Percentiles rank a stretch among this genome's conserved stretches.
Conservation (phyloP, 768 basidiomycete species). For the Pholiota molesta region DNA sequence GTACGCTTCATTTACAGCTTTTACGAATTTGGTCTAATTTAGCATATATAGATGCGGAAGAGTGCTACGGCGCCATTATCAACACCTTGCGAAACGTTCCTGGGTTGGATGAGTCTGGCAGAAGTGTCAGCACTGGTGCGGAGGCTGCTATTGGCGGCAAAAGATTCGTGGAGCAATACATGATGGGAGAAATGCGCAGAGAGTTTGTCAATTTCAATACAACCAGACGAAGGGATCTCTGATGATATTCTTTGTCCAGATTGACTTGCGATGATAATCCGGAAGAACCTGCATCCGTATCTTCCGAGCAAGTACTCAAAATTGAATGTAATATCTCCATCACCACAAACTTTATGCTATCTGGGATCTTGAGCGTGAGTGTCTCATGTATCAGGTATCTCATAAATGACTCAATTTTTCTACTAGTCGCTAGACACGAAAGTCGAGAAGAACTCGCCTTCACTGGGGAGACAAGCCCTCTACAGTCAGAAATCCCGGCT, state of each 20-base stretch:
- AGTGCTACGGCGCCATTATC: constrained; percentile 81
- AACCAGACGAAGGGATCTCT: not conserved
- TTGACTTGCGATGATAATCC: constrained; percentile 81
- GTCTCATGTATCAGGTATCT: not conserved
- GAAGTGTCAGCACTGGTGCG: constrained; percentile 27
- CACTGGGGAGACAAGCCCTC: constrained; percentile 76
- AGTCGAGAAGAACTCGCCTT: constrained; percentile 82
- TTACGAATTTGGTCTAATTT: not conserved
- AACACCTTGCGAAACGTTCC: constrained; percentile 75
- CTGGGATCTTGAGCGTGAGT: constrained; percentile 79
- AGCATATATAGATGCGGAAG: constrained; percentile 72
- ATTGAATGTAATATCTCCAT: constrained; percentile 91
- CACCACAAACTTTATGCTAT: constrained; percentile 86
- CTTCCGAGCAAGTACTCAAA: constrained; percentile 79
- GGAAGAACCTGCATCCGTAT: constrained; percentile 69
- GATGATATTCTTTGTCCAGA: constrained; percentile 38
- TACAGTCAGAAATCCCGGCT: constrained; percentile 85
- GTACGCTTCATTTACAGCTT: constrained; percentile 34
- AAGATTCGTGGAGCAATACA: constrained; percentile 78
- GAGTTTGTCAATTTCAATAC: constrained; percentile 44
- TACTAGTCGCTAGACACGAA: constrained; percentile 81
- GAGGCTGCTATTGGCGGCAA: constrained; percentile 35
- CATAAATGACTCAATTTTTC: not conserved
- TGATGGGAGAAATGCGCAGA: constrained; percentile 78
- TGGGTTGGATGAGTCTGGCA: constrained; percentile 40